These are phyloP conservation scores for Wickerhamiella infanticola DNA, from an alignment of 1,139 yeast species.

Conservation along the genomic window DNA sequence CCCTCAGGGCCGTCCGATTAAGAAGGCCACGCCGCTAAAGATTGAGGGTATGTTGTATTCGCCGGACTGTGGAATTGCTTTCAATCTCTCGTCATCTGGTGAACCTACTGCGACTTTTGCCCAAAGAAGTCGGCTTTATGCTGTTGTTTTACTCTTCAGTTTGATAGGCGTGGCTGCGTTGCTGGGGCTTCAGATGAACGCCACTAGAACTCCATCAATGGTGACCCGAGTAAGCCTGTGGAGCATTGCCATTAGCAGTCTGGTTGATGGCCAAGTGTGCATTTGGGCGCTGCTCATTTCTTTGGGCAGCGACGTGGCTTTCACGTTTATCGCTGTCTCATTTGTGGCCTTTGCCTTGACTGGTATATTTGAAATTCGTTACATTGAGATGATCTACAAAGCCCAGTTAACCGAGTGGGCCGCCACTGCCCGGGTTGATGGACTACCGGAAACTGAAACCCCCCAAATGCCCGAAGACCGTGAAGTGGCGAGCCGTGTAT, in stretches of 20 bases:
- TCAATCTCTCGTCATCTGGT: constrained; percentile 31
- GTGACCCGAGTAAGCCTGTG: constrained; percentile 55
- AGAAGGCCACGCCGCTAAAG: constrained; percentile 39
- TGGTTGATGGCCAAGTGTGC: constrained; percentile 55
- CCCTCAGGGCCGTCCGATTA: constrained; percentile 67
- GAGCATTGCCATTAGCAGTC: constrained; percentile 38
- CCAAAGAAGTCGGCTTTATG: constrained; percentile 14
- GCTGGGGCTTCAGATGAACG: constrained; percentile 49
- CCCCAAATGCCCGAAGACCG: constrained; percentile 35
- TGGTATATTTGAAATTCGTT: constrained; percentile 63
- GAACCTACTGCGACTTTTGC: constrained; percentile 27
- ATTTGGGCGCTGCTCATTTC: constrained; percentile 47
- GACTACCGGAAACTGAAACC: constrained; percentile 14
- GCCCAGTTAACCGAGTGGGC: constrained; percentile 64
- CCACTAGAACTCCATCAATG: constrained; percentile 65
- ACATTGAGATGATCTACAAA: constrained; percentile 50
- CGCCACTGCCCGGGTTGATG: constrained; percentile 34
- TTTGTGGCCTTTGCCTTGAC: constrained; percentile 56
- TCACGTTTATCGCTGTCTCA: constrained; percentile 55
- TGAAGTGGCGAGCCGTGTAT: constrained; percentile 42
- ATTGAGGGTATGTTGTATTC: constrained; percentile 55
- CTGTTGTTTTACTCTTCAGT: constrained; percentile 31
- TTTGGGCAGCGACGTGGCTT: constrained; percentile 39
- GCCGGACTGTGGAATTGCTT: constrained; percentile 69
- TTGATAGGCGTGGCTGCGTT: constrained; percentile 35